Percentiles rank a stretch among this genome's conserved stretches.
These are phyloP conservation scores for Perilla frutescens DNA, from an alignment of 257 asterid genomes.

Conservation along the genomic window DNA sequence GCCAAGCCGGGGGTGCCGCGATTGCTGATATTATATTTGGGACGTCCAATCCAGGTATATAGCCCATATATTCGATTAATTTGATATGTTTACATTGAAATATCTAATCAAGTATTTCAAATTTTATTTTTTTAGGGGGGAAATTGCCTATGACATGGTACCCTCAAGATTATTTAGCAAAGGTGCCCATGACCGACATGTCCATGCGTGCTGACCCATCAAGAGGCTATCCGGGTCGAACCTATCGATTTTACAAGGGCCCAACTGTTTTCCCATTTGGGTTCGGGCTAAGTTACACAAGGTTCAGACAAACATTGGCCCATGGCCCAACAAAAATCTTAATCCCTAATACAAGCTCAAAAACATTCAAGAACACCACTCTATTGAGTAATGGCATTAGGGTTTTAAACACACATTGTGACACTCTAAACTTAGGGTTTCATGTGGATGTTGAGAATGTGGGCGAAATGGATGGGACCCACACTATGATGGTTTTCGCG, in stretches of 20 bases:
- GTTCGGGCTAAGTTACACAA: conserved; percentile 72
- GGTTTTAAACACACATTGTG: conserved; percentile 70
- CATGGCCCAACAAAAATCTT: conserved; percentile 59
- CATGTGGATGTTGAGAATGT: conserved; percentile 68
- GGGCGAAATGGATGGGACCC: conserved; percentile 80
- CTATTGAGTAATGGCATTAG: conserved; percentile 46
- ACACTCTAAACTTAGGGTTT: conserved; percentile 47
- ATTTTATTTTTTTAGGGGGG: conserved; percentile 55
- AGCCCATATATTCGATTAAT: not conserved
- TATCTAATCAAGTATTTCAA: not conserved
- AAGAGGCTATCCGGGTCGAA: conserved; percentile 86
- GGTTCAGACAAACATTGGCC: conserved; percentile 54
- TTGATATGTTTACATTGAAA: not conserved
- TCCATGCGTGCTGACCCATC: conserved; percentile 75
- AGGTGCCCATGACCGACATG: conserved; percentile 81
- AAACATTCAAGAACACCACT: conserved; percentile 47
- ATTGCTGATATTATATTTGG: conserved; percentile 89
- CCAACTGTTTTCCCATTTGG: conserved; percentile 83
- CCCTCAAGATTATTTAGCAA: conserved; percentile 66
- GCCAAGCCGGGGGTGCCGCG: conserved; percentile 92
- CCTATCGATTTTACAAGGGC: conserved; percentile 83
- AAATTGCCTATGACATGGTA: conserved; percentile 95
- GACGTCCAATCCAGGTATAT: conserved; percentile 72
- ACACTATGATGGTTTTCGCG: conserved; percentile 62
- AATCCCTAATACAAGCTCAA: conserved; percentile 40